These are phyloP conservation scores for Puccinia novopanici DNA, from an alignment of 1,284 basidiomycete species.

Conservation along the genomic window DNA sequence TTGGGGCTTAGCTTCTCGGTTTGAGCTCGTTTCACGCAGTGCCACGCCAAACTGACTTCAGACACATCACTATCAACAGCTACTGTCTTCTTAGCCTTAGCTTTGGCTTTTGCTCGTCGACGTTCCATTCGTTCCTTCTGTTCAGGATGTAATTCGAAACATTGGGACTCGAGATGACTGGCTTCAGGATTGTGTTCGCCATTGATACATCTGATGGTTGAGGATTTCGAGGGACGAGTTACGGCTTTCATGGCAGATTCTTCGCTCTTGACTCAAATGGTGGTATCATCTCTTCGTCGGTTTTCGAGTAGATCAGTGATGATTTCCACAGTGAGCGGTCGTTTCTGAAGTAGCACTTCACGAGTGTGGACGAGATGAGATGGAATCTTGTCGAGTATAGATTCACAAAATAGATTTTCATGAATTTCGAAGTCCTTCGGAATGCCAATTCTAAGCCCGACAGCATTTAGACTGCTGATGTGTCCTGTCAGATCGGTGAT, in stretches of 20 bases:
- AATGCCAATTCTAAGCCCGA: background rate
- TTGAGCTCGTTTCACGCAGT: background rate
- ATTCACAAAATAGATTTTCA: too few relatives aligned
- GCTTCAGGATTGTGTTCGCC: conserved; percentile 16
- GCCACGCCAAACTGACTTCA: background rate
- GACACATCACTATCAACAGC: background rate
- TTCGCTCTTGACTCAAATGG: background rate
- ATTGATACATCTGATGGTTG: background rate
- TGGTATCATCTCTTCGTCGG: background rate
- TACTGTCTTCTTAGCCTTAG: background rate
- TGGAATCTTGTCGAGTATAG: background rate
- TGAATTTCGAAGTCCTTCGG: background rate
- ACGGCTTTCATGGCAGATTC: background rate
- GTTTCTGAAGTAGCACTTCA: background rate
- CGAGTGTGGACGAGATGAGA: background rate
- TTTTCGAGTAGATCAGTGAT: background rate
- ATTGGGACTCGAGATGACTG: too few relatives aligned
- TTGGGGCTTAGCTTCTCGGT: background rate
- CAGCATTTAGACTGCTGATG: background rate
- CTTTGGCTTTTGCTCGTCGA: background rate
- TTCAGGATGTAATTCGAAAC: background rate
- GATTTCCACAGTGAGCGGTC: background rate
- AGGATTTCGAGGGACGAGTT: background rate
- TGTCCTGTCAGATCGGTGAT: too few relatives aligned
- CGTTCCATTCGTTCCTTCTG: background rate